A percentile compares a stretch with the other conserved stretches of the same genome.
These are phyloP conservation scores for Phytophthora kernoviae DNA, from an alignment of 352 stramenopile genomes.

Conservation along the genomic window DNA sequence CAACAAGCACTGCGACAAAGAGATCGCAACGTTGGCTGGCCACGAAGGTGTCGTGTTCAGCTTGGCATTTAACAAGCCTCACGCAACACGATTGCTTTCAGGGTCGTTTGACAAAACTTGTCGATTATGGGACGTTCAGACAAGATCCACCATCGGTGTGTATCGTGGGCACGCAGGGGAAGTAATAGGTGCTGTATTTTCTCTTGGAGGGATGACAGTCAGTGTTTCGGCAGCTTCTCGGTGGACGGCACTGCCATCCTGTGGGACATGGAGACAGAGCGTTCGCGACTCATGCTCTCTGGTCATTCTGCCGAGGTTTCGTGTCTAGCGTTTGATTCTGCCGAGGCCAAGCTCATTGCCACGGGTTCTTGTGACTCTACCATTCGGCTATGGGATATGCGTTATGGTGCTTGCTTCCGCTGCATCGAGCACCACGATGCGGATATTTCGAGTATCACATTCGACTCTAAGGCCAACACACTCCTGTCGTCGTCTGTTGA, in stretches of 20 bases:
- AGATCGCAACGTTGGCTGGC: constrained; percentile 42
- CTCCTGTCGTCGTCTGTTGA: constrained; percentile 64
- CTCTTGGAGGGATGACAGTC: constrained; percentile 20
- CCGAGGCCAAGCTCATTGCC: constrained; percentile 44
- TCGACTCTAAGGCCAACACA: constrained; percentile 65
- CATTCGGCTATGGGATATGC: constrained; percentile 74
- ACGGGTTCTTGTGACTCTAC: constrained; percentile 73
- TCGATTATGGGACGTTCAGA: constrained; percentile 65
- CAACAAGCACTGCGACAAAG: constrained; percentile 29
- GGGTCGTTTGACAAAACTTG: constrained; percentile 85
- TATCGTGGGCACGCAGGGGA: constrained; percentile 65
- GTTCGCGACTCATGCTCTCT: constrained; percentile 41
- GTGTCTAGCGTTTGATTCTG: constrained; percentile 62
- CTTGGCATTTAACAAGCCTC: constrained; percentile 63
- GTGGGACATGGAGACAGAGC: constrained; percentile 66
- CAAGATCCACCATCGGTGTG: constrained; percentile 34
- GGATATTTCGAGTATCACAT: constrained; percentile 66
- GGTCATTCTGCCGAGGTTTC: constrained; percentile 75
- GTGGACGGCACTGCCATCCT: constrained; percentile 74
- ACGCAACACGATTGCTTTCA: constrained; percentile 55
- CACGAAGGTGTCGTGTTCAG: constrained; percentile 76
- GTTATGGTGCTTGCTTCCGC: constrained; percentile 73
- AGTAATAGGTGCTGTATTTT: constrained; percentile 58
- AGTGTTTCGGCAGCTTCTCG: constrained; percentile 68
- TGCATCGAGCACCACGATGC: constrained; percentile 59